Evolutionary conservation across 805 yeast genomes (phyloP), one percentile per base, ranked within the genome.

Genomic region (Monosporozyma solicola): DNA sequence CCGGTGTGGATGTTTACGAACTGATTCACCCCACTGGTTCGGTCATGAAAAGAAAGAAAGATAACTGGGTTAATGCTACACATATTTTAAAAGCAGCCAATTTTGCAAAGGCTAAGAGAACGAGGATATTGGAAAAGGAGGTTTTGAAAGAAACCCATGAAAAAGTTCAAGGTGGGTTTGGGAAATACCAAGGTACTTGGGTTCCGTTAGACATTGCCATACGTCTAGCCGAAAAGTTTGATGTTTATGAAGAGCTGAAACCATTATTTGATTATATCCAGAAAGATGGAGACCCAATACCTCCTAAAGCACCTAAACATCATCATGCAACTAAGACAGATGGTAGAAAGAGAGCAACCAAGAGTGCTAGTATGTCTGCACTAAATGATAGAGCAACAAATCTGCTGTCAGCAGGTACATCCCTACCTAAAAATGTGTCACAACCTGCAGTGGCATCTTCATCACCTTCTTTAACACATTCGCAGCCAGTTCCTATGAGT

Each of bases 111-210:
- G 96, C 97, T 1, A 89, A 86, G 66, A 74, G 98, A 60, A 91
- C 97, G 25, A 83, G 95, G 61, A 90, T 91, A 56, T 76, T 91
- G 61, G 98, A 91, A 65, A 82, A 86, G 63, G 97, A 91, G 57
- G 96, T 91, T 15, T 96, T 92, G 62, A 79, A 78, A 41, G 96
- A 95, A 9, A 71, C 75, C 16, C 98, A 91, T 68, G 97, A 91
- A 62, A 92, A 91, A 67, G 89, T 91, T 24, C 98, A 91, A 69
- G 98, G 98, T 55, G 98, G 98, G 3, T 91, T 90, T 66, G 98
- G 98, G 51, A 84, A 91, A 65, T 91, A 90, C 69, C 98, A 91
- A 70, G 97, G 97, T 25, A 91, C 97, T 2, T 91, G 97, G 96
- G 90, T 91, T 6, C 97, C 97, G 0, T 69, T 87, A 55, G 80